These are phyloP conservation scores for Rhizoclosmatium sp. DNA, from an alignment of 192 early-diverging fungal genomes.

Conservation along the genomic window DNA sequence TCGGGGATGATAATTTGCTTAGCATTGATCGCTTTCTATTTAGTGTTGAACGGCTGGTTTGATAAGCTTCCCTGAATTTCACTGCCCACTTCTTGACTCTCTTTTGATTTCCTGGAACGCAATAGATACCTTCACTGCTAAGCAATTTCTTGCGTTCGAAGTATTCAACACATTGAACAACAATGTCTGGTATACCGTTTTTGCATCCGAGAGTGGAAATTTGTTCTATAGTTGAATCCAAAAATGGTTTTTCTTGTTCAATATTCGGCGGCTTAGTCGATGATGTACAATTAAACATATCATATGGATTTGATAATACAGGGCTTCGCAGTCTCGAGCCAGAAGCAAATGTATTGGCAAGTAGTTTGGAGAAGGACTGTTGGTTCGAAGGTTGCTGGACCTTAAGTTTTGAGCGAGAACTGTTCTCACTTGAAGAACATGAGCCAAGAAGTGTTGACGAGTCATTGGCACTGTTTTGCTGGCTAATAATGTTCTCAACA, in stretches of 20 bases:
- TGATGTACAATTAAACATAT: not conserved
- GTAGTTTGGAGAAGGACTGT: not conserved
- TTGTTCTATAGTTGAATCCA: conserved; percentile 9
- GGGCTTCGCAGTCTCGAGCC: not conserved
- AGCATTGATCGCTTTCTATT: not conserved
- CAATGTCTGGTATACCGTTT: conserved; percentile 33
- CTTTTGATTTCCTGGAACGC: conserved; percentile 7
- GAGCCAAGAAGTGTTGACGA: no score
- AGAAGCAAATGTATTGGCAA: not conserved
- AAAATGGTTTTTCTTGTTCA: conserved; percentile 6
- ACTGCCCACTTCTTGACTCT: conserved; percentile 38
- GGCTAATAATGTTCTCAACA: no score
- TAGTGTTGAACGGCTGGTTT: not conserved
- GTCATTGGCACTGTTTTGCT: no score
- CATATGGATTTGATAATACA: no score
- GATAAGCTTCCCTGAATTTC: not conserved
- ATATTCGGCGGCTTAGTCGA: not conserved
- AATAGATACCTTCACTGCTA: conserved; percentile 41
- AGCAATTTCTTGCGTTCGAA: conserved; percentile 13
- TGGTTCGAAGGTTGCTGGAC: not conserved
- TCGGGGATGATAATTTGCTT: no score
- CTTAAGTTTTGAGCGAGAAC: not conserved
- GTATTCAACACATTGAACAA: conserved; percentile 28
- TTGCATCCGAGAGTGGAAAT: not conserved
- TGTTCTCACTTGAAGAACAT: not conserved